A percentile compares a stretch with the other conserved stretches of the same genome.
Evolutionary conservation across 1,284 basidiomycete species (phyloP).

Genomic region (Coriolopsis trogii): DNA sequence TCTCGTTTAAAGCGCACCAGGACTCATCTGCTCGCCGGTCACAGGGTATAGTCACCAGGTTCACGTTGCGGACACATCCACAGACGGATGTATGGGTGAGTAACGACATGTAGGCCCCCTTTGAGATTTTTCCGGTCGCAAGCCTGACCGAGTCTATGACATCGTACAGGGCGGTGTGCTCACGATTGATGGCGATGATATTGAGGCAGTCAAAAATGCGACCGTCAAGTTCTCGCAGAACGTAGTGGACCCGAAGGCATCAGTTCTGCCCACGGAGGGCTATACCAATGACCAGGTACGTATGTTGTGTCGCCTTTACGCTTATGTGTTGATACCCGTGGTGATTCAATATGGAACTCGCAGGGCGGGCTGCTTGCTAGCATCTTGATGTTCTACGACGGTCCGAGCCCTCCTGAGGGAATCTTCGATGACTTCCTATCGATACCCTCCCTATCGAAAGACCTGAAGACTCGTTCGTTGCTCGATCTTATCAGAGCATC

Average conservation of each 20-base stretch:
- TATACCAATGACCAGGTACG: slow-evolving; percentile 43
- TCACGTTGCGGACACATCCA: slow-evolving; percentile 54
- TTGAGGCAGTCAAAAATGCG: slow-evolving; percentile 47
- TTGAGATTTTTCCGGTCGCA: background rate
- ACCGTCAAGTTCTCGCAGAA: slow-evolving; percentile 50
- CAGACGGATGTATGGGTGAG: slow-evolving; percentile 64
- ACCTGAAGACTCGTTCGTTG: slow-evolving; percentile 41
- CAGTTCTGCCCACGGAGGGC: slow-evolving; percentile 57
- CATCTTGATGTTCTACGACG: slow-evolving; percentile 46
- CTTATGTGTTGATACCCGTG: too few species aligned
- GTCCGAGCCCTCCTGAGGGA: slow-evolving; percentile 41
- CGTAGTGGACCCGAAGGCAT: slow-evolving; percentile 61
- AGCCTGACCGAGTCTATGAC: background rate
- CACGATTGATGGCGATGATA: slow-evolving; percentile 40
- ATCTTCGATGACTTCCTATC: slow-evolving; percentile 47
- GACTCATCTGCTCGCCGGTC: too few species aligned
- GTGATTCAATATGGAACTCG: too few species aligned
- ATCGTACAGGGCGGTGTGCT: slow-evolving; percentile 58
- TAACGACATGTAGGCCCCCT: too few species aligned
- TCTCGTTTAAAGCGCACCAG: background rate
- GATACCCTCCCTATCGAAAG: slow-evolving; percentile 33
- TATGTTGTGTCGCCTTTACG: too few species aligned
- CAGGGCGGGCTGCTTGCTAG: background rate
- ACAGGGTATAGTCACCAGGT: slow-evolving; percentile 64
- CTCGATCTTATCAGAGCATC: slow-evolving; percentile 42